A percentile compares a stretch with the other conserved stretches of the same genome.
Evolutionary conservation across 2,329 filamentous ascomycete genomes (phyloP).

Genomic region (Allantophomopsis lycopodina): DNA sequence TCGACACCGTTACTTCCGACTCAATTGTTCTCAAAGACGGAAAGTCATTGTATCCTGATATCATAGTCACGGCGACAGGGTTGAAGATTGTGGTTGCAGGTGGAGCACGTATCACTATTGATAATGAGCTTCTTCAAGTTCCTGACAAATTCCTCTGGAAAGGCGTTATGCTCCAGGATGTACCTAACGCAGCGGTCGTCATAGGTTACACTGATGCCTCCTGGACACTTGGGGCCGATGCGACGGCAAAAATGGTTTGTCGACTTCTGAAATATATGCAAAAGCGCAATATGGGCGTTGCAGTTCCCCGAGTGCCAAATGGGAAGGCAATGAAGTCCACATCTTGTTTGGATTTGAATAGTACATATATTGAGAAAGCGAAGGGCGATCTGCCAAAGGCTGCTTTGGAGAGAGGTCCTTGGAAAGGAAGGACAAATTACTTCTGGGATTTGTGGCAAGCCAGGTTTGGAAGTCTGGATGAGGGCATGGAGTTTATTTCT

Average conservation of each 20-base stretch:
- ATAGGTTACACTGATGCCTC: constrained; percentile 48
- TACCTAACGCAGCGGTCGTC: constrained; percentile 46
- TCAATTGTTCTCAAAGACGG: constrained; percentile 21
- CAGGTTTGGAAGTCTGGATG: constrained; percentile 12
- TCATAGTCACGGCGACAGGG: constrained; percentile 55
- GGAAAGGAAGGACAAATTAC: constrained; percentile 15
- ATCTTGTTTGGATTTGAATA: constrained; percentile 9
- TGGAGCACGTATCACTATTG: constrained; percentile 33
- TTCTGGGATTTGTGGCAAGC: constrained; percentile 15
- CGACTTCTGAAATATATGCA: constrained; percentile 17
- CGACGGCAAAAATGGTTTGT: constrained; percentile 11
- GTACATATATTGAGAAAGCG: constrained; percentile 14
- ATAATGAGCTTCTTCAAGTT: constrained; percentile 32
- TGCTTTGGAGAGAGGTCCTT: constrained; percentile 11
- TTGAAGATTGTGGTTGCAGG: constrained; percentile 43
- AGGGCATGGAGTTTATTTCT: constrained; percentile 5
- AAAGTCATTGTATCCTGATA: constrained; percentile 36
- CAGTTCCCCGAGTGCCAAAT: constrained; percentile 6
- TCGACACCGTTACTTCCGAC: constrained; percentile 33
- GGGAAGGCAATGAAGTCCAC: neutral
- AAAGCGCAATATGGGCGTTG: neutral
- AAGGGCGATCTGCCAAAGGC: constrained; percentile 7
- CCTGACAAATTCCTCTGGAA: constrained; percentile 43
- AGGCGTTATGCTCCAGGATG: constrained; percentile 45
- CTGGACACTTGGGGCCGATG: constrained; percentile 51